Conservation (phyloP, 83 land plant species). For the Isoetes engelmannii region DNA sequence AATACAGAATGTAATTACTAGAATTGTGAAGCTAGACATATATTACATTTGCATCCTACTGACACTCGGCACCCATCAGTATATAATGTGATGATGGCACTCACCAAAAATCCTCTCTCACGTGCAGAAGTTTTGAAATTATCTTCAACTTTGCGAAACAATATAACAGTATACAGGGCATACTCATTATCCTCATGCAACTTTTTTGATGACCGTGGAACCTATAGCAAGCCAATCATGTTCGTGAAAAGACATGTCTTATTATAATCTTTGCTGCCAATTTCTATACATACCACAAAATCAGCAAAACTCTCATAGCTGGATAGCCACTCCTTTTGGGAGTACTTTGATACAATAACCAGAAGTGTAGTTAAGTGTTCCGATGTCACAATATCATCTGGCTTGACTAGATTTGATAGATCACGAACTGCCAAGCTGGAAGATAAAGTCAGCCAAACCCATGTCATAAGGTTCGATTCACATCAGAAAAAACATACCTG, state of each 20-base stretch:
- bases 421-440: slow-evolving; percentile 94
- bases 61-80: too few species aligned
- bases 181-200: slow-evolving; percentile 89
- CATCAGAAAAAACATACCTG: slow-evolving; percentile 39
- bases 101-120: slow-evolving; percentile 82
- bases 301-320: slow-evolving; percentile 80
- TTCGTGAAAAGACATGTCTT: neutral
- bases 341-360: slow-evolving; percentile 85
- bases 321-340: slow-evolving; percentile 87
- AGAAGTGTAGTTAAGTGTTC: slow-evolving; percentile 85
- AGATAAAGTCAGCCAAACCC: neutral
- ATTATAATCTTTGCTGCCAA: neutral
- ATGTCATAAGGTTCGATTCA: neutral
- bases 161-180: slow-evolving; percentile 79
- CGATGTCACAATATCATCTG: slow-evolving; percentile 76
- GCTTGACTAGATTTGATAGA: slow-evolving; percentile 72
- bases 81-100: slow-evolving; percentile 1
- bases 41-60: too few species aligned
- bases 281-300: slow-evolving; percentile 68
- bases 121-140: slow-evolving; percentile 75
- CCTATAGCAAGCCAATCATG: slow-evolving; percentile 38
- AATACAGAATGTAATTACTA: too few species aligned
- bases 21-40: too few species aligned
- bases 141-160: slow-evolving; percentile 78
- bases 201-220: slow-evolving; percentile 91